Base-by-base conservation (phyloP, 2,329 filamentous ascomycete genomes). In the Metarhizium album region DNA sequence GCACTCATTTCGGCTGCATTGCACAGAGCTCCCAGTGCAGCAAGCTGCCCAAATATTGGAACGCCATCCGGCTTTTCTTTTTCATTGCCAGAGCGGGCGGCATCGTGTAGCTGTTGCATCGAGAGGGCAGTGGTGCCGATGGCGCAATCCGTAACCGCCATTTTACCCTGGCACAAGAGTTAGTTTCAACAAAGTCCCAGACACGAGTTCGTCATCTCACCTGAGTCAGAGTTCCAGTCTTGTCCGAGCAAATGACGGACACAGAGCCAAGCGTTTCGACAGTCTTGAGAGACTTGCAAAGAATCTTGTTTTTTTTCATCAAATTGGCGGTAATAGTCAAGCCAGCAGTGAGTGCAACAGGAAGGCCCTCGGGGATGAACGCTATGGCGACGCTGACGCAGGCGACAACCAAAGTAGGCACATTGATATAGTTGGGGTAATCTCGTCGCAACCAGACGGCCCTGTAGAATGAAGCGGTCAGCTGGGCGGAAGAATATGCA, bases 281-380 rank as follows among this genome's bases (percentile, higher is more conserved):
- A 0, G 86, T 89, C 67, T 87, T 87, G 45, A 90, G 72, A 0
- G 83, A 87, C 67, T 90, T 90, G 79, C 85, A 89, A 8, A 90
- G 74, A 42, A 90, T 82, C 61, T 85, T 84, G 64, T 89, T 83
- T 67, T 84, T 82, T 55, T 75, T 75, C 86, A 90, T 89, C 58
- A 86, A 75, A 55, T 84, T 86, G 20, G 86, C 86, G 1, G 80
- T 84, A 53, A 90, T 90, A 0, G 86, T 89, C 55, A 90, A 71
- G 18, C 81, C 84, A 1, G 82, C 79, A 0, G 83, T 84, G 35
- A 87, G 68, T 0, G 84, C 83, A 47, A 88, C 83, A 0, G 84
- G 84, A 0, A 87, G 69, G 5, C 84, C 84, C 65, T 89, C 86
- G 0, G 86, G 85, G 14, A 90, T 86, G 62, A 88, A 88, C 1